These are phyloP conservation scores for Ramaria sp. DNA, from an alignment of 768 basidiomycete genomes.

Conservation along the genomic window DNA sequence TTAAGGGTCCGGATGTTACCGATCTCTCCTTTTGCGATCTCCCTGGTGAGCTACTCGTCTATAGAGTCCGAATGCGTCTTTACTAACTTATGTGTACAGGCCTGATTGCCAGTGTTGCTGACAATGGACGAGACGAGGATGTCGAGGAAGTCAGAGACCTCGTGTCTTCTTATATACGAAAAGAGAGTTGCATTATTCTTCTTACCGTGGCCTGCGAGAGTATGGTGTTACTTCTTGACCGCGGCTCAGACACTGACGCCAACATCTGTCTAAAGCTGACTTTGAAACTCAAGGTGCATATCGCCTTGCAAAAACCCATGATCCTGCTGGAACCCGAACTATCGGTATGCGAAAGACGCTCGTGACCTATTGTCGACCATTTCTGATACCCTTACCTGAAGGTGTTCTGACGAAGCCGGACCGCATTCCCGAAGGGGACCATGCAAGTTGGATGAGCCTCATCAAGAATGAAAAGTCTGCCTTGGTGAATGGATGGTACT, in stretches of 20 bases:
- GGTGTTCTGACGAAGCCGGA: slow-evolving; percentile 72
- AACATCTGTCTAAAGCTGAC: slow-evolving; percentile 37
- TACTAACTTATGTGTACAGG: slow-evolving; percentile 23
- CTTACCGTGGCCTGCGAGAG: slow-evolving; percentile 56
- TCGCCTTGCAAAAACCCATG: slow-evolving; percentile 46
- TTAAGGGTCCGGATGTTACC: slow-evolving; percentile 46
- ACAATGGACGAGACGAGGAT: slow-evolving; percentile 38
- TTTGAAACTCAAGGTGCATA: slow-evolving; percentile 74
- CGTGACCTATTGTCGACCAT: background rate
- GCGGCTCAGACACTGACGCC: background rate
- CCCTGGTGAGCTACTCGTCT: slow-evolving; percentile 29
- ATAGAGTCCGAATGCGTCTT: background rate
- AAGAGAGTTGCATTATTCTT: slow-evolving; percentile 51
- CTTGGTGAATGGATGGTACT: slow-evolving; percentile 48
- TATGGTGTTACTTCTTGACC: slow-evolving; percentile 18
- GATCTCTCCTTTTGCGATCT: slow-evolving; percentile 59
- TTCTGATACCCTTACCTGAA: slow-evolving; percentile 16
- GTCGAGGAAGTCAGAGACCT: slow-evolving; percentile 51
- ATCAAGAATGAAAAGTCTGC: slow-evolving; percentile 12
- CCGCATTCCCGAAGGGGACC: slow-evolving; percentile 46
- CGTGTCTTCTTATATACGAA: slow-evolving; percentile 46
- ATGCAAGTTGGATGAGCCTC: slow-evolving; percentile 38
- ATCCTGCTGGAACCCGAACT: slow-evolving; percentile 54
- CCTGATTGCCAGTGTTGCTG: slow-evolving; percentile 46
- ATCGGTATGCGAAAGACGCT: slow-evolving; percentile 37